Evolutionary conservation across 2,329 filamentous ascomycete genomes (phyloP).

Genomic region (Aspergillus sp.): DNA sequence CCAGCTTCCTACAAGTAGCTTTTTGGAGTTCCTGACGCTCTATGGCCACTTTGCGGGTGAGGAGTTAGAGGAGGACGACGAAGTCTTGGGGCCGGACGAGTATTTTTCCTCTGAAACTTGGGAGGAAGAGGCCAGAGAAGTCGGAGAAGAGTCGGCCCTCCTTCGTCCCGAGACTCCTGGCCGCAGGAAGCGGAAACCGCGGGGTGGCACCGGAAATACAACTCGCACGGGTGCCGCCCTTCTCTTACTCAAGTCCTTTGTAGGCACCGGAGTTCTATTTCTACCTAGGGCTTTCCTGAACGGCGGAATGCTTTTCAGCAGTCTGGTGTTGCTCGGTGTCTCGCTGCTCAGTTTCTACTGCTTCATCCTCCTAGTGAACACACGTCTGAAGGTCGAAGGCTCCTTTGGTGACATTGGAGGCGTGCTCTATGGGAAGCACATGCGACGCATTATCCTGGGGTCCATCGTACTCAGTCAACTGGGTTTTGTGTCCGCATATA

Average conservation of each 20-base stretch:
- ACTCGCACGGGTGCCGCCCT: slow-evolving; percentile 75
- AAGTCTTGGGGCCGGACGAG: slow-evolving; percentile 79
- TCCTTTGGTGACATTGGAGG: slow-evolving; percentile 98
- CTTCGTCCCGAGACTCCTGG: slow-evolving; percentile 68
- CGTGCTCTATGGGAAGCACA: slow-evolving; percentile 83
- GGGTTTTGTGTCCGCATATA: slow-evolving; percentile 92
- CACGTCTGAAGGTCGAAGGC: slow-evolving; percentile 79
- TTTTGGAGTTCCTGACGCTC: slow-evolving; percentile 90
- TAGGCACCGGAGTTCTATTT: slow-evolving; percentile 93
- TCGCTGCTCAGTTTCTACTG: slow-evolving; percentile 92
- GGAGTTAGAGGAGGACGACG: slow-evolving; percentile 93
- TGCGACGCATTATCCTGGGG: slow-evolving; percentile 80
- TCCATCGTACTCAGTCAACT: slow-evolving; percentile 96
- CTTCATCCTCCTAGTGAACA: slow-evolving; percentile 89
- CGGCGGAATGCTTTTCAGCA: slow-evolving; percentile 96
- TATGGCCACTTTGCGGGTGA: slow-evolving; percentile 98
- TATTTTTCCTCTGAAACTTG: slow-evolving; percentile 82
- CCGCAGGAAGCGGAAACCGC: slow-evolving; percentile 69
- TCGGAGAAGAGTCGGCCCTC: slow-evolving; percentile 84
- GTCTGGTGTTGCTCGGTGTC: slow-evolving; percentile 80
- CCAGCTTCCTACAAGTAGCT: slow-evolving; percentile 81
- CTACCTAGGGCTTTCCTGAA: slow-evolving; percentile 90
- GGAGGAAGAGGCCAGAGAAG: slow-evolving; percentile 63
- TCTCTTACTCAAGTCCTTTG: slow-evolving; percentile 92
- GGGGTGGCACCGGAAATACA: slow-evolving; percentile 71